phyloP scores from a whole-genome alignment of 1,139 yeast species.

The Hansenula sp. region DNA sequence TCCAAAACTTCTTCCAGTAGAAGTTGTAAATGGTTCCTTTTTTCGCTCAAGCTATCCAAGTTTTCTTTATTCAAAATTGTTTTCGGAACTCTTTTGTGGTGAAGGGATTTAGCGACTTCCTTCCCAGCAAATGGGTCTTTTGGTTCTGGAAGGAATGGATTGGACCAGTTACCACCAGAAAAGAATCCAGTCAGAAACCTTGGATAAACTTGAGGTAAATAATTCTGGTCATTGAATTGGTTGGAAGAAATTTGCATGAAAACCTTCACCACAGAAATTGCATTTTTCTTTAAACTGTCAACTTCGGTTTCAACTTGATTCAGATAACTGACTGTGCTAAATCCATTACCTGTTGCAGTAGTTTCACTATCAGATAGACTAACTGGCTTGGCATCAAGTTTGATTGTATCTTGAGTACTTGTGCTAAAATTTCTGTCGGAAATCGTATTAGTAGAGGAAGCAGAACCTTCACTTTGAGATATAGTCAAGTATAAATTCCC shows the following conservation, averaged over 20 bases:
- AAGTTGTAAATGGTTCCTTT: constrained; percentile 35
- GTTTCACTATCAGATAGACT: background rate
- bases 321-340: constrained; percentile 11
- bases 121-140: constrained; percentile 24
- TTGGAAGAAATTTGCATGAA: constrained; percentile 22
- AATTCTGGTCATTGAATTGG: constrained; percentile 24
- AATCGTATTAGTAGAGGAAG: background rate
- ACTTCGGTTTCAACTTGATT: constrained; percentile 18
- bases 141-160: constrained; percentile 51
- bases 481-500: constrained; percentile 49
- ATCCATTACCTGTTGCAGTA: constrained; percentile 2
- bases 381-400: constrained; percentile 2
- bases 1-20: constrained; percentile 39
- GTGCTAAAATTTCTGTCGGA: constrained; percentile 22
- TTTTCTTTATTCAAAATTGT: constrained; percentile 49
- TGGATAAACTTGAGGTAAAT: constrained; percentile 66
- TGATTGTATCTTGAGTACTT: constrained; percentile 25
- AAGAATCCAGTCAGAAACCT: constrained; percentile 59
- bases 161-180: constrained; percentile 74
- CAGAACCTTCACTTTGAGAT: constrained; percentile 10
- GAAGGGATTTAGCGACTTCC: constrained; percentile 19
- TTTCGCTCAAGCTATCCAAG: constrained; percentile 33
- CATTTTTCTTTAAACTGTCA: constrained; percentile 17
- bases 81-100: constrained; percentile 31
- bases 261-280: constrained; percentile 19